Evolutionary conservation across 2,329 filamentous ascomycete species (phyloP), one percentile per base, ranked within the genome.

Genomic region (Aspergillus nomiae): DNA sequence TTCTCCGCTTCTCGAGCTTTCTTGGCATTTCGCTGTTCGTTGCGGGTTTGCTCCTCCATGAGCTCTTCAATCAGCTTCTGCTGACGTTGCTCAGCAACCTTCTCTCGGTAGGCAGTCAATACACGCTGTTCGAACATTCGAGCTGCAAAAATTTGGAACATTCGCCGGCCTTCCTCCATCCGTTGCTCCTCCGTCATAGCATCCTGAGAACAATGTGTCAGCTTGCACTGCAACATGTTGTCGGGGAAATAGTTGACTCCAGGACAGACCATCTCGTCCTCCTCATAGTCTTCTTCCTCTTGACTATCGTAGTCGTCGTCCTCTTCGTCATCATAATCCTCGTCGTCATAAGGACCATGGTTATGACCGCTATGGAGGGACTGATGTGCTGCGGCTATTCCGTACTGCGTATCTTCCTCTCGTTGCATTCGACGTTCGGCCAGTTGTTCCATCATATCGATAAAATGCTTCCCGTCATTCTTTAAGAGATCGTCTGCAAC

Each of bases 371-470:
- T 89, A 79, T 90, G 90, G 64, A 87, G 76, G 65, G 82, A 77
- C 69, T 81, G 84, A 77, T 88, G 85, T 67, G 83, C 81, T 58
- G 83, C 80, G 74, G 86, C 85, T 61, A 89, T 84, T 74, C 89
- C 84, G 72, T 87, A 87, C 70, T 89, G 89, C 57, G 92, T 92
- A 76, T 97, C 93, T 80, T 95, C 94, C 82, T 98, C 94, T 70
- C 95, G 90, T 75, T 94, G 92, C 94, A 99, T 97, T 72, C 95
- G 89, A 72, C 94, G 92, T 81, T 99, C 95, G 43, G 95, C 95
- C 72, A 99, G 86, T 81, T 98, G 94, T 79, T 99, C 95, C 95
- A 99, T 99, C 95, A 99, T 99, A 78, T 99, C 95, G 80, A 99
- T 99, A 82, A 99, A 99, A 76, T 97, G 96, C 80, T 96, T 97